These are phyloP conservation scores for Vanrija sp. DNA, from an alignment of 1,284 basidiomycete genomes.

Conservation along the genomic window DNA sequence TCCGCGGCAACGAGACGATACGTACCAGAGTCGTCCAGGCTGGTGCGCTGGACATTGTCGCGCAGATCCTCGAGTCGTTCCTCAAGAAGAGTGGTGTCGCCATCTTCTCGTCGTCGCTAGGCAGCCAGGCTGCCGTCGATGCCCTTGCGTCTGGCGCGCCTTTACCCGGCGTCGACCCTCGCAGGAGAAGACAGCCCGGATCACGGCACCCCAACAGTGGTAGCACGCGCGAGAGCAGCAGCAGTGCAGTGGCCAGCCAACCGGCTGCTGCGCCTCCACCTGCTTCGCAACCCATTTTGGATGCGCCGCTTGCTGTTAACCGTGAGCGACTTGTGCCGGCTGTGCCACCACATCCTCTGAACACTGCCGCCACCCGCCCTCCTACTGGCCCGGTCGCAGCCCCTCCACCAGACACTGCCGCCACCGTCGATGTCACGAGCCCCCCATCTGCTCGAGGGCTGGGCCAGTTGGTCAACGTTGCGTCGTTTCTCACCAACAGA, in stretches of 20 bases:
- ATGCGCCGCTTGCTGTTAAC: background rate
- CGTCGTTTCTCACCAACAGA: constrained; percentile 2
- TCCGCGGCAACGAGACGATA: constrained; percentile 89
- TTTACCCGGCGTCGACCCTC: constrained; percentile 46
- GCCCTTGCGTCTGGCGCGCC: constrained; percentile 51
- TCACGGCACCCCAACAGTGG: constrained; percentile 5
- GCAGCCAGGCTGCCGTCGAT: constrained; percentile 61
- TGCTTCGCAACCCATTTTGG: background rate
- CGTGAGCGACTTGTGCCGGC: background rate
- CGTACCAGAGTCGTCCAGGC: constrained; percentile 92
- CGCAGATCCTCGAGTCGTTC: constrained; percentile 92
- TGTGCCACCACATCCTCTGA: background rate
- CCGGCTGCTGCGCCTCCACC: background rate
- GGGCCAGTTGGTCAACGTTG: background rate
- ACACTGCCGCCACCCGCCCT: background rate
- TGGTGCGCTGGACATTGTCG: constrained; percentile 89
- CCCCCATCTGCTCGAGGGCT: background rate
- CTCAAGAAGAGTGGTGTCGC: constrained; percentile 66
- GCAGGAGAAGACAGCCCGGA: constrained; percentile 4
- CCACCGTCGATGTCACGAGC: background rate
- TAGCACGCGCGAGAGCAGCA: background rate
- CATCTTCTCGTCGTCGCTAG: constrained; percentile 44
- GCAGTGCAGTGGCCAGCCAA: constrained; percentile 1
- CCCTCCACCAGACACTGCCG: background rate
- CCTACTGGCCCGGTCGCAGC: background rate